Conservation (phyloP, 345 rosid genomes). For the Citrus australasica region DNA sequence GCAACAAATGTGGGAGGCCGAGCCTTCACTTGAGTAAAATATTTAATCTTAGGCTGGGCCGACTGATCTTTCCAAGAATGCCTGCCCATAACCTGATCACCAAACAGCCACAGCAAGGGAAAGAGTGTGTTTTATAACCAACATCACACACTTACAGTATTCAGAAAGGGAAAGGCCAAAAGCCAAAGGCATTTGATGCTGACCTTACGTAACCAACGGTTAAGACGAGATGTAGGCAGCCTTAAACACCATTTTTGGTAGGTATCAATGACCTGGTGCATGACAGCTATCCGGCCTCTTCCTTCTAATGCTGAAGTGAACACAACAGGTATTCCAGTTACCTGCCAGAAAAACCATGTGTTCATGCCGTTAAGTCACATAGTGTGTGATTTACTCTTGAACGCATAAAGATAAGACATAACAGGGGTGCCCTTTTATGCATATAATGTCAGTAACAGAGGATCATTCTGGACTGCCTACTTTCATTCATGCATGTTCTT, state of each 20-base stretch:
- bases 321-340: constrained; percentile 77
- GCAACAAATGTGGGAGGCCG: constrained; percentile 96
- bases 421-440: too few species aligned
- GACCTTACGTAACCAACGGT: constrained; percentile 92
- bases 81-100: constrained; percentile 76
- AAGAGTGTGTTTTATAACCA: not conserved
- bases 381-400: too few species aligned
- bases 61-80: constrained; percentile 97
- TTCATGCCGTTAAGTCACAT: too few species aligned
- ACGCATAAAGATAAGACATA: too few species aligned
- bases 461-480: too few species aligned
- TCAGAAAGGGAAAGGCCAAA: not conserved
- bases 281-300: constrained; percentile 67
- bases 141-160: not conserved
- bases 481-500: too few species aligned
- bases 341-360: constrained; percentile 34
- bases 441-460: too few species aligned
- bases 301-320: constrained; percentile 91
- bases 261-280: constrained; percentile 67
- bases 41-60: constrained; percentile 86
- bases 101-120: not conserved
- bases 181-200: constrained; percentile 5
- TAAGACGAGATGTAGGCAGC: constrained; percentile 80
- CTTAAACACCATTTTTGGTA: constrained; percentile 90
- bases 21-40: constrained; percentile 97